These are phyloP conservation scores for Bothriochloa decipiens DNA, from an alignment of 176 grass and related monocot species.

Conservation along the genomic window DNA sequence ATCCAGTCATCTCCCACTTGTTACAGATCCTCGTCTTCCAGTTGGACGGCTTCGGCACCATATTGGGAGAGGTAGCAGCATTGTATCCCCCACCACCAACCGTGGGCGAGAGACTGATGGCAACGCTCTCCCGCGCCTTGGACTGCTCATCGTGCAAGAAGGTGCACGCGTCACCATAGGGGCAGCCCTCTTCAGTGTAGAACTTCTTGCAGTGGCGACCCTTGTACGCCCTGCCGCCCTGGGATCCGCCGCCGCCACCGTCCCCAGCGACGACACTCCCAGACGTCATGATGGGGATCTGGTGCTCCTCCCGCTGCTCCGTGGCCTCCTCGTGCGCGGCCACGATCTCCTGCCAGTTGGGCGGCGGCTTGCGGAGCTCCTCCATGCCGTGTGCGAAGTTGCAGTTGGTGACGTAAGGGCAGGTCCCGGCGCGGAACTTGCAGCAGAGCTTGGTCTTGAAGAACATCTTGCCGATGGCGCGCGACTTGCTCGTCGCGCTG, in stretches of 20 bases:
- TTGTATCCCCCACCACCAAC: conserved; percentile 61
- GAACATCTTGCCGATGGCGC: conserved; percentile 97
- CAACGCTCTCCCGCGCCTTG: conserved; percentile 90
- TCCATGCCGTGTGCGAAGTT: conserved; percentile 99
- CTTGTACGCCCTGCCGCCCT: conserved; percentile 71
- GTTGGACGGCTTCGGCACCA: conserved; percentile 80
- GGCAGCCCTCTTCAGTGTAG: conserved; percentile 96
- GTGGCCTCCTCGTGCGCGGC: conserved; percentile 71
- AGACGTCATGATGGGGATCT: conserved; percentile 83
- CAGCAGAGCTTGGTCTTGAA: conserved; percentile 99
- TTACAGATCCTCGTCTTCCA: conserved; percentile 99
- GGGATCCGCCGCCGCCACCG: conserved; percentile 29
- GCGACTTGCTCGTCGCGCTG: conserved; percentile 62
- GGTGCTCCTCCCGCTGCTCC: conserved; percentile 70
- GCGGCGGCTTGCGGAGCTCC: conserved; percentile 97
- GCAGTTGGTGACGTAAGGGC: conserved; percentile 92
- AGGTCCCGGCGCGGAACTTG: conserved; percentile 88
- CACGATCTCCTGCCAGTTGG: conserved; percentile 97
- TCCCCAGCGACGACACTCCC: conserved; percentile 46
- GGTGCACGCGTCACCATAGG: conserved; percentile 85
- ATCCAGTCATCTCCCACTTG: conserved; percentile 99
- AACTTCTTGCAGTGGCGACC: conserved; percentile 98
- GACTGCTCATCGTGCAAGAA: conserved; percentile 96
- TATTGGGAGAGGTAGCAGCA: conserved; percentile 25
- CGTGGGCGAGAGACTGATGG: conserved; percentile 77